Evolutionary conservation across 345 rosid species (phyloP), one percentile per base, ranked within the genome.

Genomic region (Arabidopsis thaliana): DNA sequence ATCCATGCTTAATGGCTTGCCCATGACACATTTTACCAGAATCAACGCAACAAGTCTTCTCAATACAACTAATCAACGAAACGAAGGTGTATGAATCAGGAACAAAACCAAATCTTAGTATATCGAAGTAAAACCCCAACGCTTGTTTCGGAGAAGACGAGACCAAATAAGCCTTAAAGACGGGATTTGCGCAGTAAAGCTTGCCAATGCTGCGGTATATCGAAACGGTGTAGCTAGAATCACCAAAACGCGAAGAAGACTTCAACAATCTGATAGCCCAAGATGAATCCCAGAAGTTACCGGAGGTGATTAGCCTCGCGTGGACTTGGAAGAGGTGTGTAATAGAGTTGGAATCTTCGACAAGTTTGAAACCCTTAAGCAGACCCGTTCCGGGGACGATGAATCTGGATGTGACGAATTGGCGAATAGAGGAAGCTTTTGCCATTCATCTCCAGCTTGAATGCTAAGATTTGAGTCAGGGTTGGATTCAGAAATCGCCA

Each of bases 21-120:
- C 85, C 89, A 50, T 87, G 94, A 61, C 82, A 86, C 86, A 77
- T 87, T 48, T 56, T 51, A 2, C 85, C 89, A 12, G 82, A 78
- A 72, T 70, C 81, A 69, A 71, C 40, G 48, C 90, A 83, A 6
- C 75, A 51, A 2, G 69, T 58, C 75, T 70, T 86, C 12, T 80
- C 82, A 65, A 91, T 81, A 77, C 78, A 74, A 41, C 84, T 70
- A 36, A 89, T 24, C 45, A 91, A 82, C 7, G 86, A 84, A 40
- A 86, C 84, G 74, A 85, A 91, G 46, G 85, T 83, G 73, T 84
- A 87, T 45, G 87, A 75, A 68, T 91, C 91, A 11, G 97, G 92
- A 40, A 52, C 52, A 69, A 89, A 85, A 3, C 89, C 90, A 72
- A 51, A 58, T 69, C 57, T 55, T 58, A 80, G 30, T 81, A 84